A percentile compares a stretch with the other conserved stretches of the same genome.
These are phyloP conservation scores for Verticillium dahliae DNA, from an alignment of 2,329 filamentous ascomycete species.

Conservation along the genomic window DNA sequence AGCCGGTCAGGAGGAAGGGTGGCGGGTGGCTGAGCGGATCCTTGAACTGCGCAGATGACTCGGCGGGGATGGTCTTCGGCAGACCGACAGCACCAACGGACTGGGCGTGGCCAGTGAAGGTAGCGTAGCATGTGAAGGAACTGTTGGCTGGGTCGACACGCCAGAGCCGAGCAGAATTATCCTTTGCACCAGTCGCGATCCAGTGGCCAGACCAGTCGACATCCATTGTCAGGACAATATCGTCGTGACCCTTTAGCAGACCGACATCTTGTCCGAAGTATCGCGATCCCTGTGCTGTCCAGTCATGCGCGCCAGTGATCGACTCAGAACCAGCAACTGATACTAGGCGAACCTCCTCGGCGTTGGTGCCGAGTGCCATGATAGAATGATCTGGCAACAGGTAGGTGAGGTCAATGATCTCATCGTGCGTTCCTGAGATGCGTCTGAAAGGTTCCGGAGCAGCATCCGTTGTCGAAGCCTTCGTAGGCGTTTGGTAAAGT, in stretches of 20 bases:
- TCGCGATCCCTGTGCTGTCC: slow-evolving; percentile 17
- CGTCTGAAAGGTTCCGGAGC: slow-evolving; percentile 55
- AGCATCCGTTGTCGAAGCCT: slow-evolving; percentile 27
- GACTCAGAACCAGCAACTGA: slow-evolving; percentile 50
- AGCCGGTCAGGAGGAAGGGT: slow-evolving; percentile 80
- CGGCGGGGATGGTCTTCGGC: slow-evolving; percentile 61
- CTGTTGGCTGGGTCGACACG: slow-evolving; percentile 68
- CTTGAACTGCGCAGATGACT: slow-evolving; percentile 62
- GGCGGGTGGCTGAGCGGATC: slow-evolving; percentile 77
- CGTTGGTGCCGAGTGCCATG: slow-evolving; percentile 88
- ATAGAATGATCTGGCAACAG: slow-evolving; percentile 73
- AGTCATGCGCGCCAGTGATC: slow-evolving; percentile 14
- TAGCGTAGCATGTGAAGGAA: slow-evolving; percentile 72
- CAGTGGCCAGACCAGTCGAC: slow-evolving; percentile 96
- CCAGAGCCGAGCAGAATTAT: slow-evolving; percentile 92
- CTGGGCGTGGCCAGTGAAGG: slow-evolving; percentile 88
- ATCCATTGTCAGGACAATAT: slow-evolving; percentile 92
- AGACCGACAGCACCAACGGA: slow-evolving; percentile 86
- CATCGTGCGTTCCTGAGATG: slow-evolving; percentile 94
- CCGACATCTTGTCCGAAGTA: slow-evolving; percentile 90
- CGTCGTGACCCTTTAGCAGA: slow-evolving; percentile 81
- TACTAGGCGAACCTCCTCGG: slow-evolving; percentile 84
- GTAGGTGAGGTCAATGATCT: slow-evolving; percentile 91
- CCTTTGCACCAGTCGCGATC: slow-evolving; percentile 93
- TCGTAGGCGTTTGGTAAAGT: slow-evolving; percentile 52